phyloP scores from a whole-genome alignment of 78 protist genomes.

The Creolimax fragrantissima region DNA sequence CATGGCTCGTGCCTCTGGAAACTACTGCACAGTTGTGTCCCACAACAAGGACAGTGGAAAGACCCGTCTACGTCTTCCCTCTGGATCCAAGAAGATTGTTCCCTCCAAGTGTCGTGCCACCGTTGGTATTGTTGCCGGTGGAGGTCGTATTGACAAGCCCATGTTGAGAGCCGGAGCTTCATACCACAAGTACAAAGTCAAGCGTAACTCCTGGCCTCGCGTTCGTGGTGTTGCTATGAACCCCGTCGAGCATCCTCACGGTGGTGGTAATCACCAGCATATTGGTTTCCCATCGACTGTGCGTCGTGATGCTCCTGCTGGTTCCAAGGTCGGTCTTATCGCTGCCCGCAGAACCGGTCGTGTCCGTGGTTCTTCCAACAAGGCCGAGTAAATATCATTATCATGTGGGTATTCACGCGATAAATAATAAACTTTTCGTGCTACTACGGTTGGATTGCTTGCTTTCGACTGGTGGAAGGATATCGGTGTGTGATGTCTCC shows the following conservation, averaged over 20 bases:
- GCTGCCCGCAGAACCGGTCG: conserved; percentile 94
- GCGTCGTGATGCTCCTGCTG: conserved; percentile 82
- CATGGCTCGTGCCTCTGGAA: conserved; percentile 92
- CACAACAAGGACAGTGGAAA: conserved; percentile 86
- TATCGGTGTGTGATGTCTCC: too few relatives aligned
- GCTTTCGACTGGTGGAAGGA: too few relatives aligned
- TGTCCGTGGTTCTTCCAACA: neutral
- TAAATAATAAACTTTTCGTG: too few relatives aligned
- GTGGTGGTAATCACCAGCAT: conserved; percentile 99
- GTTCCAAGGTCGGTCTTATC: conserved; percentile 98
- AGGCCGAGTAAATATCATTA: conserved; percentile 1
- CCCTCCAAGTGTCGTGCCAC: conserved; percentile 84
- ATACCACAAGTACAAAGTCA: conserved; percentile 90
- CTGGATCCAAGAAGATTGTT: conserved; percentile 90
- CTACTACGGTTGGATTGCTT: too few relatives aligned
- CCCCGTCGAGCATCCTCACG: conserved; percentile 94
- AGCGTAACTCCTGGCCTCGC: conserved; percentile 98
- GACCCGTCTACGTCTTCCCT: conserved; percentile 94
- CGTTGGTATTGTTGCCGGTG: conserved; percentile 98
- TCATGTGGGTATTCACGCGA: too few relatives aligned
- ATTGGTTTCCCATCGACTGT: conserved; percentile 95
- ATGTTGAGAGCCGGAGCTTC: conserved; percentile 97
- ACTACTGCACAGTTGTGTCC: conserved; percentile 87
- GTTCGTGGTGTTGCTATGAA: conserved; percentile 99
- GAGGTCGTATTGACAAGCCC: conserved; percentile 99